Conservation (phyloP, 768 basidiomycete genomes). For the Boletus pseudo-olivaceus region DNA sequence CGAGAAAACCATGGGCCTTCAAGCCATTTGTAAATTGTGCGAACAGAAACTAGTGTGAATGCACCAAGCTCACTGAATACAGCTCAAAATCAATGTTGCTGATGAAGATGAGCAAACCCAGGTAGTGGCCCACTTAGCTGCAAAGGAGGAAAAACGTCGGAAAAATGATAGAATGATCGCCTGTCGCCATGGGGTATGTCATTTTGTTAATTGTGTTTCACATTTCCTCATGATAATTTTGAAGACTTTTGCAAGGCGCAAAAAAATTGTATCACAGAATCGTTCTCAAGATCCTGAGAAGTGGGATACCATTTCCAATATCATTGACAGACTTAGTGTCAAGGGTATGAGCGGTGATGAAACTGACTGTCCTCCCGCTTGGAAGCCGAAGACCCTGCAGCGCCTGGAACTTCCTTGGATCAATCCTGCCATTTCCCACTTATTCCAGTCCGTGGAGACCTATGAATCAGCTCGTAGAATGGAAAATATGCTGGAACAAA, state of each 20-base stretch:
- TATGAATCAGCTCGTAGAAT: background rate
- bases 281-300: background rate
- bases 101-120: background rate
- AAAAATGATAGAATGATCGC: background rate
- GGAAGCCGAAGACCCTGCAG: background rate
- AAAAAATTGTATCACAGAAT: background rate
- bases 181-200: background rate
- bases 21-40: background rate
- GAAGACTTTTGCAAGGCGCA: background rate
- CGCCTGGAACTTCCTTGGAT: background rate
- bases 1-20: background rate
- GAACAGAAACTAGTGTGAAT: background rate
- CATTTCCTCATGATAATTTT: background rate
- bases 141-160: background rate
- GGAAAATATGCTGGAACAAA: background rate
- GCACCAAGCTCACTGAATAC: background rate
- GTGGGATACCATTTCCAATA: background rate
- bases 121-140: background rate
- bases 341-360: constrained; percentile 10
- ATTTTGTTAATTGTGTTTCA: background rate
- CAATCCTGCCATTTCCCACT: background rate
- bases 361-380: background rate
- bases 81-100: background rate
- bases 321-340: background rate
- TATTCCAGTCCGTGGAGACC: background rate